A percentile compares a stretch with the other conserved stretches of the same genome.
These are phyloP conservation scores for Solanum rostratum DNA, from an alignment of 257 asterid species.

Conservation along the genomic window DNA sequence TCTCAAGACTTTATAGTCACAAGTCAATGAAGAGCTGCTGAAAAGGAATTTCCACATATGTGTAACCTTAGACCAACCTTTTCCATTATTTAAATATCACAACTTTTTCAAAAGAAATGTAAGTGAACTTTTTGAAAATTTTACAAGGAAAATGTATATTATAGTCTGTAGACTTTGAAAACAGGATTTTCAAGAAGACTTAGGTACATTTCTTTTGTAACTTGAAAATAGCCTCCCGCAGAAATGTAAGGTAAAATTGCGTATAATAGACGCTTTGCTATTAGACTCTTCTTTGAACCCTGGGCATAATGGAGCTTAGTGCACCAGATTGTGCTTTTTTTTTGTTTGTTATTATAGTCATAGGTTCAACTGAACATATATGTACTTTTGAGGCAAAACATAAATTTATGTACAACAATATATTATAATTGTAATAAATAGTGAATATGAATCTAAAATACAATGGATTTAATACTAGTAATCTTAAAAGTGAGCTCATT, in stretches of 20 bases:
- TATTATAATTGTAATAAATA: too few relatives aligned
- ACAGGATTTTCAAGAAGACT: not conserved
- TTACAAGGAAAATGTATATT: not conserved
- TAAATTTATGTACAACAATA: too few relatives aligned
- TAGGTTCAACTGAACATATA: fast-evolving
- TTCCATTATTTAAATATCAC: not conserved
- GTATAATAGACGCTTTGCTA: too few relatives aligned
- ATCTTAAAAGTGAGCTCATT: too few relatives aligned
- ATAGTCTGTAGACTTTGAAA: not conserved
- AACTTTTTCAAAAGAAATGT: not conserved
- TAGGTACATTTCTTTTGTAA: not conserved
- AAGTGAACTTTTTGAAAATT: not conserved
- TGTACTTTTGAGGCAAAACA: not conserved
- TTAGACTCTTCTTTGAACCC: too few relatives aligned
- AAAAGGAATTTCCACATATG: not conserved
- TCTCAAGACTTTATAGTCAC: not conserved
- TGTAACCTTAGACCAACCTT: not conserved
- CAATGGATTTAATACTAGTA: too few relatives aligned
- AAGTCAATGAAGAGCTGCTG: not conserved
- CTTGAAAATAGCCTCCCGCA: too few relatives aligned
- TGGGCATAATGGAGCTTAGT: too few relatives aligned
- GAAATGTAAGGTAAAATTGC: too few relatives aligned
- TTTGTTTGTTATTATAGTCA: too few relatives aligned
- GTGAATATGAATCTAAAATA: not conserved
- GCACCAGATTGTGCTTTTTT: too few relatives aligned